phyloP scores from a whole-genome alignment of 2,329 filamentous ascomycete species.

The Aspergillus sp. region DNA sequence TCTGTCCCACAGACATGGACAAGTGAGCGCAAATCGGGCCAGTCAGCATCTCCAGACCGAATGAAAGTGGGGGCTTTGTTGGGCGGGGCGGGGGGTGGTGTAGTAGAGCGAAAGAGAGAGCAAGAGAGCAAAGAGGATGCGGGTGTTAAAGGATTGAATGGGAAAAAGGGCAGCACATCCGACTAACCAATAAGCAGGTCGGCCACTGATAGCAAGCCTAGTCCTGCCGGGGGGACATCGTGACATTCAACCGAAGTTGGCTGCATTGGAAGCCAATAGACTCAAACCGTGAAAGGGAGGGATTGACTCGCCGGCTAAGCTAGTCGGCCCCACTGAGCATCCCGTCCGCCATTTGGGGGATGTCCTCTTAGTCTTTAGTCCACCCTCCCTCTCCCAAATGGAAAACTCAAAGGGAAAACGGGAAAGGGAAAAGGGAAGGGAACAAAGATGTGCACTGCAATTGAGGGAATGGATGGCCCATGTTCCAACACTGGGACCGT shows the following conservation, averaged over 20 bases:
- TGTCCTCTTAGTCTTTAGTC: slow-evolving; percentile 5
- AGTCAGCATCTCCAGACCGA: slow-evolving; percentile 14
- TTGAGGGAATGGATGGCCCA: neutral
- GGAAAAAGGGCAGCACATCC: neutral
- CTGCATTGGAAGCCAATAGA: slow-evolving; percentile 21
- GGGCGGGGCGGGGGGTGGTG: slow-evolving; percentile 9
- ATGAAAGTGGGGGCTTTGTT: slow-evolving; percentile 17
- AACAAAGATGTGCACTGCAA: neutral
- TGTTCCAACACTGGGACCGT: neutral
- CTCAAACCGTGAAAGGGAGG: slow-evolving; percentile 17
- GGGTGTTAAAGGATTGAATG: neutral
- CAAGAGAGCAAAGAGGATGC: too few relatives aligned
- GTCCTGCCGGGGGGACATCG: neutral
- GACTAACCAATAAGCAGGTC: neutral
- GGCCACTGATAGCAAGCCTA: slow-evolving; percentile 1
- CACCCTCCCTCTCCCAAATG: slow-evolving; percentile 1
- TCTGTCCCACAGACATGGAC: slow-evolving; percentile 20
- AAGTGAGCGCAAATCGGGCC: slow-evolving; percentile 15
- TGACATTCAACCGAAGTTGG: slow-evolving; percentile 21
- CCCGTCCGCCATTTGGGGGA: slow-evolving; percentile 27
- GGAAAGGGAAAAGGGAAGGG: slow-evolving; percentile 1
- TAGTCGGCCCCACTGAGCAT: slow-evolving; percentile 27
- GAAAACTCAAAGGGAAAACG: slow-evolving; percentile 12
- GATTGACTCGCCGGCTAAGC: slow-evolving; percentile 27
- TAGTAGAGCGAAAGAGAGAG: too few relatives aligned